Evolutionary conservation across 75 land plant genomes (phyloP).

Genomic region (Selaginella moellendorffii): DNA sequence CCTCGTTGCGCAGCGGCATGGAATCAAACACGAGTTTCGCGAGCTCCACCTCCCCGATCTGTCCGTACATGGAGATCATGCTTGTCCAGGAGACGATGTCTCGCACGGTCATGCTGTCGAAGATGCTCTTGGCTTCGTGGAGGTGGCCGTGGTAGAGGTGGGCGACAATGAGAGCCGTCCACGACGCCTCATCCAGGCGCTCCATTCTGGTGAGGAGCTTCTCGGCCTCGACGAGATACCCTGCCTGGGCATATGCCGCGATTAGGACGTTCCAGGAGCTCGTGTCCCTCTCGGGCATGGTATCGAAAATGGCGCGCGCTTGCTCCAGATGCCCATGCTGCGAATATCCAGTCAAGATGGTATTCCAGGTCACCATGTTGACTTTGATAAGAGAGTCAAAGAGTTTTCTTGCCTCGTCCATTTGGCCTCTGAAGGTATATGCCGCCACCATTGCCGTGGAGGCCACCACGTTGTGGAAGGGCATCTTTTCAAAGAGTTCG

Average conservation of each 20-base stretch:
- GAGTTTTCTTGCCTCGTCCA: background rate
- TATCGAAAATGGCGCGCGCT: background rate
- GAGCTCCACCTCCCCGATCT: slow-evolving; percentile 23
- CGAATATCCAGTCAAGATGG: background rate
- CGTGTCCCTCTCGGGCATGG: background rate
- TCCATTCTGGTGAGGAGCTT: slow-evolving; percentile 12
- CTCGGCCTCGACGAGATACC: slow-evolving; percentile 25
- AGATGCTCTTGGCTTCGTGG: background rate
- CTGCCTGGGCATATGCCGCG: slow-evolving; percentile 18
- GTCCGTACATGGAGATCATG: slow-evolving; percentile 39
- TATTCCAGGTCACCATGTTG: background rate
- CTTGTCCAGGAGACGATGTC: slow-evolving; percentile 34
- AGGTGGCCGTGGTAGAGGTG: background rate
- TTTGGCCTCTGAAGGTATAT: background rate
- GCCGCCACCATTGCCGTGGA: background rate
- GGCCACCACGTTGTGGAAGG: background rate
- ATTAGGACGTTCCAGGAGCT: slow-evolving; percentile 15
- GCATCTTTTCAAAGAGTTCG: slow-evolving; percentile 31
- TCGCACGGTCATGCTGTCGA: slow-evolving; percentile 12
- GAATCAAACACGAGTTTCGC: background rate
- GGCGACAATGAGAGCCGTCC: background rate
- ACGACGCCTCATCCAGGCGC: background rate
- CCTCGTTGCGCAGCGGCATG: slow-evolving; percentile 13
- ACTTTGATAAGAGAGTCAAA: background rate
- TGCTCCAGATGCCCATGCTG: background rate